phyloP scores from a whole-genome alignment of 2,329 filamentous ascomycete species.

The Amesomyces nigricolor region DNA sequence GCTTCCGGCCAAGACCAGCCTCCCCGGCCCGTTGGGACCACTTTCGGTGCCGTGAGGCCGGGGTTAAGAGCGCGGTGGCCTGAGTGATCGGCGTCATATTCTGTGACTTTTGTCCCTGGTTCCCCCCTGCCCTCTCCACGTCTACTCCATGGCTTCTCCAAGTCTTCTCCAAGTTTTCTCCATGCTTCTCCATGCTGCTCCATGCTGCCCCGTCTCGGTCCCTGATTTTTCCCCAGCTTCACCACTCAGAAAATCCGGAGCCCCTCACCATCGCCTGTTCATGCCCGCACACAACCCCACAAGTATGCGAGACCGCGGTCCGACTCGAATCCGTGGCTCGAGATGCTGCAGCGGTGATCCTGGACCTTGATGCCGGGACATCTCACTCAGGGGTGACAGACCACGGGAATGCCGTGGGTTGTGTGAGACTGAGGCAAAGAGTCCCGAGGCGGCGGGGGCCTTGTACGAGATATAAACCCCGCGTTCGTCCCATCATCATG shows the following conservation, averaged over 20 bases:
- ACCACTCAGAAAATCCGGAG: conserved; percentile 6
- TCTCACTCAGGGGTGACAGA: no score
- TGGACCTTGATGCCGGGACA: background rate
- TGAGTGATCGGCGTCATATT: background rate
- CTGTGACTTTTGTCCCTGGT: background rate
- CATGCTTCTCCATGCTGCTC: conserved; percentile 6
- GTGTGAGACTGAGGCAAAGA: background rate
- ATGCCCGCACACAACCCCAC: conserved; percentile 1
- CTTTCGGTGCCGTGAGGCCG: background rate
- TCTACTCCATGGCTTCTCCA: background rate
- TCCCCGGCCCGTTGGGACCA: background rate
- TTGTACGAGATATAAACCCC: background rate
- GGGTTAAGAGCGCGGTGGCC: background rate
- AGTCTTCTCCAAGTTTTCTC: background rate
- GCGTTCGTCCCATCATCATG: background rate
- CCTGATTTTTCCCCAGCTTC: conserved; percentile 4
- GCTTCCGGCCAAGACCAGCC: background rate
- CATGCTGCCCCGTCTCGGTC: conserved; percentile 4
- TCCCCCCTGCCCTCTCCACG: conserved; percentile 3
- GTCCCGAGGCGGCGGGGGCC: background rate
- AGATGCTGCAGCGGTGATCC: background rate
- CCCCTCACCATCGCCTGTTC: background rate
- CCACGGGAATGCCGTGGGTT: background rate
- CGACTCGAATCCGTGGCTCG: background rate
- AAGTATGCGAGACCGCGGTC: conserved; percentile 3